Evolutionary conservation across 2,329 filamentous ascomycete genomes (phyloP).

Genomic region (Neoascochyta sp.): DNA sequence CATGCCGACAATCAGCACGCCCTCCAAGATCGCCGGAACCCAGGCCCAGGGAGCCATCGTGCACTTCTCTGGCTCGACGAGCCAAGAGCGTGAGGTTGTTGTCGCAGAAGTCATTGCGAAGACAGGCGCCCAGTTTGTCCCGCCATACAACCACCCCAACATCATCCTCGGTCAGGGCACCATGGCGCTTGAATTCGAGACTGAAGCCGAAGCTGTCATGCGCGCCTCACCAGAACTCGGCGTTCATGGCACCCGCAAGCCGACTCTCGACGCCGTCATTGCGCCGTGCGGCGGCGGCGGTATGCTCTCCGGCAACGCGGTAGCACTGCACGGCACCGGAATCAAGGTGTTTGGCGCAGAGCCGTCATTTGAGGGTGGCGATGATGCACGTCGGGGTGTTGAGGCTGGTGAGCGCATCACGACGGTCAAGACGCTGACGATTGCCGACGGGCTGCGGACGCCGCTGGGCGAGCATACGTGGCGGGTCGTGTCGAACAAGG

Average conservation of each 20-base stretch:
- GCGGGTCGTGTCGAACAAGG: conserved; percentile 67
- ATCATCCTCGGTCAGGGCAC: conserved; percentile 95
- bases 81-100: conserved; percentile 74
- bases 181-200: conserved; percentile 73
- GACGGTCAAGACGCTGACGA: conserved; percentile 69
- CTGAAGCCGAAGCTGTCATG: conserved; percentile 62
- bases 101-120: conserved; percentile 64
- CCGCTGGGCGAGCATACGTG: conserved; percentile 75
- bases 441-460: conserved; percentile 85
- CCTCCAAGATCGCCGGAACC: conserved; percentile 85
- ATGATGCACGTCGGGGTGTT: conserved; percentile 74
- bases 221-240: conserved; percentile 12
- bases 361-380: conserved; percentile 75
- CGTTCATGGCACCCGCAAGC: conserved; percentile 12
- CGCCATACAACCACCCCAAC: conserved; percentile 88
- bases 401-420: conserved; percentile 61
- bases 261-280: conserved; percentile 55
- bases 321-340: conserved; percentile 67
- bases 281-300: conserved; percentile 85
- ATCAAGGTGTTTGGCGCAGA: conserved; percentile 83
- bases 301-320: conserved; percentile 77
- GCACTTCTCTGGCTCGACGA: conserved; percentile 77
- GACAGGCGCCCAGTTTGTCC: conserved; percentile 75
- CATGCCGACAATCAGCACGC: conserved; percentile 81
- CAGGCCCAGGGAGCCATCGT: conserved; percentile 72